A percentile compares a stretch with the other conserved stretches of the same genome.
Conservation (phyloP, 1,284 basidiomycete genomes). For the Phenoliferia sp. region DNA sequence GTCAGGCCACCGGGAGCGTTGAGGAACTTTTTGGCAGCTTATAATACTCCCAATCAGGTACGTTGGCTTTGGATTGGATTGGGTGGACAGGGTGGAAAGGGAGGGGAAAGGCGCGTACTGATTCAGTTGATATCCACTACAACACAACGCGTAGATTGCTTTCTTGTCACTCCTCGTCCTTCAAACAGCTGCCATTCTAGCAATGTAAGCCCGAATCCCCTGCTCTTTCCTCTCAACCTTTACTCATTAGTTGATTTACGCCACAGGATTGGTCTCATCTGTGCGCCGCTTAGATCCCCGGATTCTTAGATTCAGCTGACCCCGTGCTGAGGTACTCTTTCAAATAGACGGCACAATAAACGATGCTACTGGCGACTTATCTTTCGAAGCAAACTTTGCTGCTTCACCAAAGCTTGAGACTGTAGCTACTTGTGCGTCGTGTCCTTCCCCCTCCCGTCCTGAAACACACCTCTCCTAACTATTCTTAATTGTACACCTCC, state of each 20-base stretch:
- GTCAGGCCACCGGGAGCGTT: background rate
- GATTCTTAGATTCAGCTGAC: too few relatives aligned
- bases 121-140: too few relatives aligned
- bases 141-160: slow-evolving; percentile 18
- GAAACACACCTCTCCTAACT: too few relatives aligned
- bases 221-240: background rate
- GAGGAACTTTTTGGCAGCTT: slow-evolving; percentile 10
- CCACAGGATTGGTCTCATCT: background rate
- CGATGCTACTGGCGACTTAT: slow-evolving; percentile 18
- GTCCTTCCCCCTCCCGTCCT: too few relatives aligned
- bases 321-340: too few relatives aligned
- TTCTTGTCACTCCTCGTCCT: slow-evolving; percentile 23
- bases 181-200: slow-evolving; percentile 17
- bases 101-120: background rate
- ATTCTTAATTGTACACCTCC: too few relatives aligned
- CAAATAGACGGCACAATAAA: background rate
- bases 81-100: too few relatives aligned
- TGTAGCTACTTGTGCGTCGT: slow-evolving; percentile 30
- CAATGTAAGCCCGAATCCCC: slow-evolving; percentile 10
- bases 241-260: background rate
- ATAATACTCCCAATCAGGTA: slow-evolving; percentile 26
- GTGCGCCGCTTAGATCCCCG: too few relatives aligned
- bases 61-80: background rate
- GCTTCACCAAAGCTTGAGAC: slow-evolving; percentile 21
- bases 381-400: slow-evolving; percentile 3